Percentiles rank a stretch among this genome's conserved stretches.
phyloP scores from a whole-genome alignment of 2,329 filamentous ascomycete species.

The Colletotrichum sp. region DNA sequence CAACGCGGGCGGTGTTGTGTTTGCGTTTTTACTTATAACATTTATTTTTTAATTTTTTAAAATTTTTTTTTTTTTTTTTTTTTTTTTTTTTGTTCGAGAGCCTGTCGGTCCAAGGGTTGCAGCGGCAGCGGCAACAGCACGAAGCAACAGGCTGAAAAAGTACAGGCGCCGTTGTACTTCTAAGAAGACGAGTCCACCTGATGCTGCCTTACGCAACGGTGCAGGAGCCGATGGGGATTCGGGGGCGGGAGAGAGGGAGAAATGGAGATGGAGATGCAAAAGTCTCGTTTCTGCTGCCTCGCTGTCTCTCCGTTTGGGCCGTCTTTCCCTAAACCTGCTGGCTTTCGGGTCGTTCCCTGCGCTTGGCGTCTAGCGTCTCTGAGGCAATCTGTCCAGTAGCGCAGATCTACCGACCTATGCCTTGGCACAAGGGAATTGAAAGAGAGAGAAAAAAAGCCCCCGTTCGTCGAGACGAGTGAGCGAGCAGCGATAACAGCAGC shows the following conservation, averaged over 20 bases:
- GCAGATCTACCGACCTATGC: slow-evolving; percentile 8
- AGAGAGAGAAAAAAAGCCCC: background rate
- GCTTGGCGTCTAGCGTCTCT: slow-evolving; percentile 1
- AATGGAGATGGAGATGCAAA: background rate
- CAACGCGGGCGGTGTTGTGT: no score
- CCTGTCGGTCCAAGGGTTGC: slow-evolving; percentile 3
- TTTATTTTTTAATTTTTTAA: no score
- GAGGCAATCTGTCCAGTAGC: slow-evolving; percentile 17
- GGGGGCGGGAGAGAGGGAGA: background rate
- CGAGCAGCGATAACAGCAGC: background rate
- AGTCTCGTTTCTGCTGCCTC: background rate
- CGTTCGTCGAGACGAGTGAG: background rate
- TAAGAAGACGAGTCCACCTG: background rate
- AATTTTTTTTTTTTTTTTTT: no score
- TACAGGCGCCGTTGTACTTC: background rate
- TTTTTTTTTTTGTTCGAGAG: background rate
- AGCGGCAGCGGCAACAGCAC: background rate
- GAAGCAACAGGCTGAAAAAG: background rate
- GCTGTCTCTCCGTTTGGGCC: background rate
- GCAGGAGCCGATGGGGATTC: slow-evolving; percentile 1
- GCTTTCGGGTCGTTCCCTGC: background rate
- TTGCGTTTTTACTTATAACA: no score
- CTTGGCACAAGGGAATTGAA: slow-evolving; percentile 1
- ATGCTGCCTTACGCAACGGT: slow-evolving; percentile 1
- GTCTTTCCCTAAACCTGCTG: background rate